A percentile compares a stretch with the other conserved stretches of the same genome.
Conservation (phyloP, 257 asterid genomes). For the Rubia yunnanensis region DNA sequence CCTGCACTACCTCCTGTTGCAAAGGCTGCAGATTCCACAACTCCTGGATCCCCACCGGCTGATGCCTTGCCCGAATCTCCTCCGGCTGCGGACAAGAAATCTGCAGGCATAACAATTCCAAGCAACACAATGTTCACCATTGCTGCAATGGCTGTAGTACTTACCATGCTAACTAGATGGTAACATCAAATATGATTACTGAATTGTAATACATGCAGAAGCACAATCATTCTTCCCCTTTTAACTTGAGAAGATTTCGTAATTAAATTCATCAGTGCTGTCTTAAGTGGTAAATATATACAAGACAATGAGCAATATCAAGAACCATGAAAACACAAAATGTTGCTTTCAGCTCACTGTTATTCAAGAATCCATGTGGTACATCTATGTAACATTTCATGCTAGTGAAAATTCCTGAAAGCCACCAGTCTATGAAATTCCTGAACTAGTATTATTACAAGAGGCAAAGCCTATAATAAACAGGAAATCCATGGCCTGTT, state of each 20-base stretch:
- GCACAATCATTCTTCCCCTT: neutral
- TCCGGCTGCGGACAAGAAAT: neutral
- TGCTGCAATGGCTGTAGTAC: neutral
- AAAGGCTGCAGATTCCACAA: constrained; percentile 1
- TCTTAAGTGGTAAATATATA: too few relatives aligned
- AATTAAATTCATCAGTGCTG: neutral
- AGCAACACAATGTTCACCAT: neutral
- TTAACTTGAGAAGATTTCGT: neutral
- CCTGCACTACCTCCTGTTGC: neutral
- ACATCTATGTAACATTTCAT: too few relatives aligned
- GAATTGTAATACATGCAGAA: neutral
- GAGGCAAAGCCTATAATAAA: neutral
- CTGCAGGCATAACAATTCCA: neutral
- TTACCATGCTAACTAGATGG: neutral
- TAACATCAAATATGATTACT: neutral
- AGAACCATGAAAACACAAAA: neutral
- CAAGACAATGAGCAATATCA: too few relatives aligned
- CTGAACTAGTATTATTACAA: neutral
- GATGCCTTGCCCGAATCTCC: neutral
- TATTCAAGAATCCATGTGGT: neutral
- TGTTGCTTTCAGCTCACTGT: neutral
- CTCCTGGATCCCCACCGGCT: neutral
- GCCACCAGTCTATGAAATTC: neutral
- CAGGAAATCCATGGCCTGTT: neutral
- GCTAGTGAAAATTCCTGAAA: neutral